Percentiles rank a stretch among this genome's conserved stretches.
These are phyloP conservation scores for Phytophthora europaea DNA, from an alignment of 352 stramenopile species.

Conservation along the genomic window DNA sequence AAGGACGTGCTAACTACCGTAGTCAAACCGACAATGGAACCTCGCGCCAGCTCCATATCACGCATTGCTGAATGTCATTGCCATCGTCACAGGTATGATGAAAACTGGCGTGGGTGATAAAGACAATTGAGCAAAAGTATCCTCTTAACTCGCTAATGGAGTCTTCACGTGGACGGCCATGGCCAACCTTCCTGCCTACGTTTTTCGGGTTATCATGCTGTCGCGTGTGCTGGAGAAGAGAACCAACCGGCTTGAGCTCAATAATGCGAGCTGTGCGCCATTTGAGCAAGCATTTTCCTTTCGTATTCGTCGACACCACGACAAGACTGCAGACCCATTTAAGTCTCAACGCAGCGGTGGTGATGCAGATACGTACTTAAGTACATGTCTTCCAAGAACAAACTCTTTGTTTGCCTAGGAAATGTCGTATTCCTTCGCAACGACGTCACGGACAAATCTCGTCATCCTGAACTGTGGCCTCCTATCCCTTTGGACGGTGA, in stretches of 20 bases:
- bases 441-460: not conserved
- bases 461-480: conserved; percentile 11
- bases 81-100: conserved; percentile 1
- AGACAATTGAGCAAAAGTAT: conserved; percentile 6
- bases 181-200: conserved; percentile 2
- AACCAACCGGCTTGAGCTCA: not conserved
- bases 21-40: not conserved
- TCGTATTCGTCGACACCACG: conserved; percentile 5
- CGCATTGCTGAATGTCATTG: conserved; percentile 8
- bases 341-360: not conserved
- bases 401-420: not conserved
- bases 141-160: conserved; percentile 11
- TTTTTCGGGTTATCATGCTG: conserved; percentile 5
- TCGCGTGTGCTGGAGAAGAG: conserved; percentile 4
- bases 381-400: not conserved
- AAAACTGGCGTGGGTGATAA: conserved; percentile 18
- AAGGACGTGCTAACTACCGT: not conserved
- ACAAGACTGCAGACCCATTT: not conserved
- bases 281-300: conserved; percentile 10
- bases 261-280: conserved; percentile 7
- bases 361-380: not conserved
- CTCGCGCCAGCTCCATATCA: not conserved
- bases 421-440: conserved; percentile 9
- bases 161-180: conserved; percentile 16
- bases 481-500: conserved; percentile 2